Evolutionary conservation across 1,139 yeast genomes (phyloP).

Genomic region (Pichia sp.): DNA sequence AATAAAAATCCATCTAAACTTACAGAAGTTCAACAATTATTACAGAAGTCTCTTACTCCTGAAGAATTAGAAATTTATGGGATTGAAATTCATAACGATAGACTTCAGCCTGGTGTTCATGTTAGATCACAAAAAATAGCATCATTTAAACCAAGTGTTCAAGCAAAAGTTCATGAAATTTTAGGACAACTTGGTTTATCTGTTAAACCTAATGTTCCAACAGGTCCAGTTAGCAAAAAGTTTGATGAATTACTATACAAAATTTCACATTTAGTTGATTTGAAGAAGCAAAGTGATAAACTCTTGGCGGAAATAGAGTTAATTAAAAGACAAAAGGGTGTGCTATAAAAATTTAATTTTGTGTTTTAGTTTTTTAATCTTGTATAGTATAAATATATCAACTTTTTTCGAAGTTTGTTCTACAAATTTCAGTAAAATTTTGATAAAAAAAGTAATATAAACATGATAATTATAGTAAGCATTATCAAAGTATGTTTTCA

Average conservation of each 20-base stretch:
- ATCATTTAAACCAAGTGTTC: constrained; percentile 62
- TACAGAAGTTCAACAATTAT: constrained; percentile 29
- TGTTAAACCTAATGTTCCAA: constrained; percentile 85
- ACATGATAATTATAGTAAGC: too few relatives aligned
- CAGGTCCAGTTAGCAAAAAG: constrained; percentile 69
- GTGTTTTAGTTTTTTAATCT: not conserved
- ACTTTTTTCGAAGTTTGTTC: too few relatives aligned
- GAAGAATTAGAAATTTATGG: constrained; percentile 88
- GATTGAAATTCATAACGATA: constrained; percentile 72
- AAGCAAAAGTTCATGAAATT: constrained; percentile 65
- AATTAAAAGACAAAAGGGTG: constrained; percentile 36
- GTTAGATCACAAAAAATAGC: constrained; percentile 66
- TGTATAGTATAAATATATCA: not conserved
- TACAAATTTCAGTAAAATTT: too few relatives aligned
- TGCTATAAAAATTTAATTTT: constrained; percentile 10
- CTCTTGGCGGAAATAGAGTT: constrained; percentile 71
- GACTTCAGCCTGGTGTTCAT: constrained; percentile 69
- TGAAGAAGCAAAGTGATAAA: constrained; percentile 84
- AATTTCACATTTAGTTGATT: constrained; percentile 68
- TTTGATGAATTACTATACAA: constrained; percentile 73
- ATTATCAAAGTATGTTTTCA: too few relatives aligned
- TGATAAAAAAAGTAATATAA: too few relatives aligned
- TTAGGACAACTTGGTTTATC: constrained; percentile 73
- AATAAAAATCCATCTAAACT: constrained; percentile 30
- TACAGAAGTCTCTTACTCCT: constrained; percentile 52